Evolutionary conservation across 345 rosid genomes (phyloP).

Genomic region (Ceriops zippeliana): DNA sequence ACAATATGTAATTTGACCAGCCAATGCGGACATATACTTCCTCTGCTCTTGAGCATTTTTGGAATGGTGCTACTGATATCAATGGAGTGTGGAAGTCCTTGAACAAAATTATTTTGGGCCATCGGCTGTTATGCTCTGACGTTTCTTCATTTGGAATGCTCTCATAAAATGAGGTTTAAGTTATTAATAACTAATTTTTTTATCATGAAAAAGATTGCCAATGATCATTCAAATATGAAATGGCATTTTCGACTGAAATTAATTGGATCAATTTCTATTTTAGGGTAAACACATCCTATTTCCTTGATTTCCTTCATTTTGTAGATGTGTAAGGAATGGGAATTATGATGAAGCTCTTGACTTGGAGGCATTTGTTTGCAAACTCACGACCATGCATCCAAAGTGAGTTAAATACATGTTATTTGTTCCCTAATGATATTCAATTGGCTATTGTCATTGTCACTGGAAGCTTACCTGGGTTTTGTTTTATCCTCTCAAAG

Average conservation of each 20-base stretch:
- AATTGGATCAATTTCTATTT: background rate
- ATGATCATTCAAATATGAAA: background rate
- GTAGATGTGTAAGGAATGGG: slow-evolving; percentile 94
- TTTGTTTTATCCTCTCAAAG: slow-evolving; percentile 33
- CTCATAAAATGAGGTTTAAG: background rate
- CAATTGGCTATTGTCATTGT: slow-evolving; percentile 16
- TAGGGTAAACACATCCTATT: slow-evolving; percentile 3
- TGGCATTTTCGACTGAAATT: too few species aligned
- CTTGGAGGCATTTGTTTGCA: slow-evolving; percentile 84
- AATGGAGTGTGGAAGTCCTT: background rate
- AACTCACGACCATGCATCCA: slow-evolving; percentile 94
- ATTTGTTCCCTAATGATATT: slow-evolving; percentile 1
- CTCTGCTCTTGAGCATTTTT: background rate
- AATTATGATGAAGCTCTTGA: slow-evolving; percentile 98
- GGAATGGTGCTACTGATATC: background rate
- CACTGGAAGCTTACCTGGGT: slow-evolving; percentile 18
- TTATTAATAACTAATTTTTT: too few species aligned
- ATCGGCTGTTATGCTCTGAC: background rate
- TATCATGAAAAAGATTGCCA: background rate
- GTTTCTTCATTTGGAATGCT: background rate
- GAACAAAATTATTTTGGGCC: background rate
- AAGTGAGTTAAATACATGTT: slow-evolving; percentile 54
- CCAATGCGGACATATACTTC: background rate
- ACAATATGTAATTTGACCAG: background rate
- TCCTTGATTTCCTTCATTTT: slow-evolving; percentile 19